Evolutionary conservation across 2,329 filamentous ascomycete genomes (phyloP), one percentile per base, ranked within the genome.

Genomic region (Cadophora sp.): DNA sequence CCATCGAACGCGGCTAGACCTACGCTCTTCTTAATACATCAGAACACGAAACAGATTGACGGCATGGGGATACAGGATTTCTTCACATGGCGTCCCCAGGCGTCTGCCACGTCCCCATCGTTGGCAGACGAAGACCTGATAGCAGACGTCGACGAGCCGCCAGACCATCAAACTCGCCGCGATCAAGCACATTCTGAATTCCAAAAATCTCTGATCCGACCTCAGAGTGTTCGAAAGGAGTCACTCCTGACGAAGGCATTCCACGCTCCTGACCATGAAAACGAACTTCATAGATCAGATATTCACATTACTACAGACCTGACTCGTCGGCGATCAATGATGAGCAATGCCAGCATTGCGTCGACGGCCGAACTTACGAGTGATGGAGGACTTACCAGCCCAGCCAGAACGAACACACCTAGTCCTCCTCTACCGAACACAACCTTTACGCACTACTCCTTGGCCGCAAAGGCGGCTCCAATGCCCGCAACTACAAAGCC

Each of bases 321-420:
- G 22, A 70, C 73, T 59, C 74, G 76, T 48, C 77, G 80, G 53
- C 63, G 79, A 73, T 84, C 89, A 68, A 95, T 92, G 69, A 91
- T 90, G 78, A 97, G 93, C 83, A 95, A 91, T 77, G 83, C 89
- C 73, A 97, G 94, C 81, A 81, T 91, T 68, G 86, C 92, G 56
- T 97, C 94, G 1, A 97, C 93, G 3, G 92, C 92, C 46, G 95
- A 97, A 72, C 85, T 98, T 67, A 97, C 94, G n/a, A 97, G 94
- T 80, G 96, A 97, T 76, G 96, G 92, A 67, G 94, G 93, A 68
- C 82, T 97, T 68, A 97, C 94, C 22, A 97, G 93, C 76, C 94
- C 95, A 51, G 91, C 93, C n/a, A 86, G 93, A 66, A 92, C 93
- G 43, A 93, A 89, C 78, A 95, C 93, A 0, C 93, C 94, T 0